These are phyloP conservation scores for Trametes maxima DNA, from an alignment of 768 basidiomycete species.

Conservation along the genomic window DNA sequence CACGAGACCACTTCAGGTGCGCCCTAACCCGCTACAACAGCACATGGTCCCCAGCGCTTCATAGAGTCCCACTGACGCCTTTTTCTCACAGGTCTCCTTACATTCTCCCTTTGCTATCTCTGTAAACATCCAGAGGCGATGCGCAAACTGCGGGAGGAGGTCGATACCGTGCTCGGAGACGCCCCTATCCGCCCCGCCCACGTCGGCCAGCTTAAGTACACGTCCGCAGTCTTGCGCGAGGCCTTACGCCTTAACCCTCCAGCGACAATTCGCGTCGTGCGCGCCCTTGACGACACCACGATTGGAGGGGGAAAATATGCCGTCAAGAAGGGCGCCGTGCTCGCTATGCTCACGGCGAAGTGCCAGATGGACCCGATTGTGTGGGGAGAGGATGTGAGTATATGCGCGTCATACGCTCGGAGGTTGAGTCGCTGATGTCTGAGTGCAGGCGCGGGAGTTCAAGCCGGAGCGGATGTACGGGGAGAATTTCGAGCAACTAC, in stretches of 20 bases:
- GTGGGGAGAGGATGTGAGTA: constrained; percentile 52
- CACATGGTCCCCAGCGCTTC: too few species aligned
- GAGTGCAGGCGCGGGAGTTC: constrained; percentile 39
- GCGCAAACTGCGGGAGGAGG: constrained; percentile 47
- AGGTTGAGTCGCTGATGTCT: not conserved
- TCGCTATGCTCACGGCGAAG: constrained; percentile 34
- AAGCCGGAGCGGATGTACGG: constrained; percentile 52
- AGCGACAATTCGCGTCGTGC: constrained; percentile 39
- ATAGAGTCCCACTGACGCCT: not conserved
- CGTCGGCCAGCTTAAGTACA: constrained; percentile 46
- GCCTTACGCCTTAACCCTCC: constrained; percentile 41
- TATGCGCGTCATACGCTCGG: too few species aligned
- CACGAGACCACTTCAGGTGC: constrained; percentile 43
- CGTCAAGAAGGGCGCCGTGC: constrained; percentile 35
- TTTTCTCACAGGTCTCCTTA: constrained; percentile 35
- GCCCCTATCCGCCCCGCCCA: constrained; percentile 42
- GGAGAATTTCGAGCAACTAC: constrained; percentile 50
- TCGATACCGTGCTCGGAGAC: constrained; percentile 49
- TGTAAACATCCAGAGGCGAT: constrained; percentile 47
- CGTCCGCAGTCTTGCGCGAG: constrained; percentile 44
- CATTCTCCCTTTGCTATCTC: constrained; percentile 47
- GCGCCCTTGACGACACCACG: constrained; percentile 40
- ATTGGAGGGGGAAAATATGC: constrained; percentile 45
- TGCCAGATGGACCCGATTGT: constrained; percentile 46
- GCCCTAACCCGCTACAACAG: not conserved